Evolutionary conservation across 495 filamentous ascomycete species (phyloP).

Genomic region (Aspergillus affinis): DNA sequence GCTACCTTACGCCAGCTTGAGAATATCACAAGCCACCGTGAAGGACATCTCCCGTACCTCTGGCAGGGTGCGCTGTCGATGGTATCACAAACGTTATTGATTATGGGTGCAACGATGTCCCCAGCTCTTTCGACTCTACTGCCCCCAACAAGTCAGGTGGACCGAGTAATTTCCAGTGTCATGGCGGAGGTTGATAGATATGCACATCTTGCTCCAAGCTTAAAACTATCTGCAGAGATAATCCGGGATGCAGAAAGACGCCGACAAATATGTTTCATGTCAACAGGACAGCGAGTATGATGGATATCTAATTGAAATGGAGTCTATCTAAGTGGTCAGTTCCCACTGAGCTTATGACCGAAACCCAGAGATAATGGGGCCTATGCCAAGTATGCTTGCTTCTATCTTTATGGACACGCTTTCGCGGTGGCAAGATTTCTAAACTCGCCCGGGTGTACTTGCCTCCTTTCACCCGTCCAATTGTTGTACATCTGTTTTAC

Average conservation of each 20-base stretch:
- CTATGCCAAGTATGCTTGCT: not conserved
- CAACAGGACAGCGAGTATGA: constrained; percentile 14
- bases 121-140: constrained; percentile 66
- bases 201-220: constrained; percentile 70
- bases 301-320: too few species aligned
- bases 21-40: constrained; percentile 75
- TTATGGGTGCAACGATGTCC: constrained; percentile 86
- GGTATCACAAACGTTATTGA: constrained; percentile 73
- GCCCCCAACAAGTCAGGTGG: constrained; percentile 60
- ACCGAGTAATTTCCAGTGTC: constrained; percentile 72
- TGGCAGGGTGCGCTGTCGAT: constrained; percentile 84
- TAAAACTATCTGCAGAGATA: constrained; percentile 71
- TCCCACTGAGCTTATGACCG: not conserved
- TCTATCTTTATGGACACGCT: not conserved
- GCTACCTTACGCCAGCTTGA: constrained; percentile 78
- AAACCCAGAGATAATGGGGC: not conserved
- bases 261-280: constrained; percentile 44
- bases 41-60: constrained; percentile 82
- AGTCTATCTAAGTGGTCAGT: not conserved
- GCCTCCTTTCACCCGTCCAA: not conserved
- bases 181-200: constrained; percentile 71
- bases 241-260: constrained; percentile 75
- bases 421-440: not conserved
- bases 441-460: not conserved
- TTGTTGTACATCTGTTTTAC: not conserved